A percentile compares a stretch with the other conserved stretches of the same genome.
phyloP scores from a whole-genome alignment of 1,284 basidiomycete genomes.

The Mycena sp. region DNA sequence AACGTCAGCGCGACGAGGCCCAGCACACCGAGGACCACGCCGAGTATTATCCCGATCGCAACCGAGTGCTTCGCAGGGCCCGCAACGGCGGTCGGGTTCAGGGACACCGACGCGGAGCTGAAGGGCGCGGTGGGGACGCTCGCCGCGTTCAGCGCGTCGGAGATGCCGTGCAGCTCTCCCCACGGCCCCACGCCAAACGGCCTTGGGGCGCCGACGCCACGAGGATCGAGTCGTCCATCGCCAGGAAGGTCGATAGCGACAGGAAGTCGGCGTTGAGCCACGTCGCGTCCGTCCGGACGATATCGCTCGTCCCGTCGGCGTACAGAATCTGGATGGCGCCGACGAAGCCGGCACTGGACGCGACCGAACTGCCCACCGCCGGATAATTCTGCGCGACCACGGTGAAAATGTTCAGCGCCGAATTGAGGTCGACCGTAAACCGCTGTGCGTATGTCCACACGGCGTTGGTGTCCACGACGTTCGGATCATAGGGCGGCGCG shows the following conservation, averaged over 20 bases:
- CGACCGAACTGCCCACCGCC: background rate
- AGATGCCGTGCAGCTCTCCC: background rate
- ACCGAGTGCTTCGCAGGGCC: too few species aligned
- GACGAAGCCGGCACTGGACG: conserved; percentile 25
- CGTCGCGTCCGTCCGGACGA: conserved; percentile 15
- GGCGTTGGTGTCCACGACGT: background rate
- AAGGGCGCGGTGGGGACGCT: background rate
- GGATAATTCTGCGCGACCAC: conserved; percentile 18
- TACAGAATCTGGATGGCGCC: conserved; percentile 21
- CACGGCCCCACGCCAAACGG: conserved; percentile 3
- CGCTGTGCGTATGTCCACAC: conserved; percentile 22
- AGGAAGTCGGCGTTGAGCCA: conserved; percentile 14
- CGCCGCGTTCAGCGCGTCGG: background rate
- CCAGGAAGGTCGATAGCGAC: background rate
- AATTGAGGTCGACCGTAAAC: conserved; percentile 21
- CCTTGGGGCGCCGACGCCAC: background rate
- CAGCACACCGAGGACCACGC: too few species aligned
- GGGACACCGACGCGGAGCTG: too few species aligned
- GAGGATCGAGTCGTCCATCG: background rate
- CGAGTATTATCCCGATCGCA: too few species aligned
- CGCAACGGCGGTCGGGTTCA: too few species aligned
- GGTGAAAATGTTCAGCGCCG: conserved; percentile 19
- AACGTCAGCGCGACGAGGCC: too few species aligned
- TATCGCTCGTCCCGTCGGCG: conserved; percentile 22
- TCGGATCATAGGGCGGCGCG: too few species aligned